A percentile compares a stretch with the other conserved stretches of the same genome.
Conservation (phyloP, 441 rosid species). For the Adansonia grandidieri region DNA sequence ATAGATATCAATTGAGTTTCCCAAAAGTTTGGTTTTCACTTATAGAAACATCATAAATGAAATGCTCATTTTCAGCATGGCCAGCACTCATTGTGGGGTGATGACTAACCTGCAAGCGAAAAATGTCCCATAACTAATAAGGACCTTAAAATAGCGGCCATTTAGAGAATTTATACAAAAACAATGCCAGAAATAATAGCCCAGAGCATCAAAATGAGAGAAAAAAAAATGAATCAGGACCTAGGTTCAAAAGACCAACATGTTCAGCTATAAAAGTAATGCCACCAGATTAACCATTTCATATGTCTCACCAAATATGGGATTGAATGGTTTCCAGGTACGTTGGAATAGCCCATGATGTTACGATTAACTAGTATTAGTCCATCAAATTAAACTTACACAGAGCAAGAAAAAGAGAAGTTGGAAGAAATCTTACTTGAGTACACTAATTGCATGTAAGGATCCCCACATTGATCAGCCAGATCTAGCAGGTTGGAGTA, state of each 20-base stretch:
- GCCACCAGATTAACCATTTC: slow-evolving; percentile 79
- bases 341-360: slow-evolving; percentile 91
- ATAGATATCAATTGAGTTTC: slow-evolving; percentile 89
- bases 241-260: slow-evolving; percentile 44
- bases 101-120: slow-evolving; percentile 77
- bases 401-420: slow-evolving; percentile 18
- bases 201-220: slow-evolving; percentile 4
- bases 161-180: not conserved
- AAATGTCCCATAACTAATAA: not conserved
- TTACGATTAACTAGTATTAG: slow-evolving; percentile 50
- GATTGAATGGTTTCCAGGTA: slow-evolving; percentile 97
- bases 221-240: not conserved
- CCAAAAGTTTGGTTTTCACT: slow-evolving; percentile 85
- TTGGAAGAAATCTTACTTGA: slow-evolving; percentile 52
- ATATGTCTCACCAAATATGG: slow-evolving; percentile 95
- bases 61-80: slow-evolving; percentile 97
- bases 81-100: slow-evolving; percentile 97
- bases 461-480: slow-evolving; percentile 84
- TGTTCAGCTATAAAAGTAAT: slow-evolving; percentile 82
- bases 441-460: slow-evolving; percentile 91
- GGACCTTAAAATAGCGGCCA: not conserved
- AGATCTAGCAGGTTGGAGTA: slow-evolving; percentile 81
- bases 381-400: not conserved
- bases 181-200: not conserved
- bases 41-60: slow-evolving; percentile 84